phyloP scores from a whole-genome alignment of 2,329 filamentous ascomycete species.

The Fusarium devonianum region DNA sequence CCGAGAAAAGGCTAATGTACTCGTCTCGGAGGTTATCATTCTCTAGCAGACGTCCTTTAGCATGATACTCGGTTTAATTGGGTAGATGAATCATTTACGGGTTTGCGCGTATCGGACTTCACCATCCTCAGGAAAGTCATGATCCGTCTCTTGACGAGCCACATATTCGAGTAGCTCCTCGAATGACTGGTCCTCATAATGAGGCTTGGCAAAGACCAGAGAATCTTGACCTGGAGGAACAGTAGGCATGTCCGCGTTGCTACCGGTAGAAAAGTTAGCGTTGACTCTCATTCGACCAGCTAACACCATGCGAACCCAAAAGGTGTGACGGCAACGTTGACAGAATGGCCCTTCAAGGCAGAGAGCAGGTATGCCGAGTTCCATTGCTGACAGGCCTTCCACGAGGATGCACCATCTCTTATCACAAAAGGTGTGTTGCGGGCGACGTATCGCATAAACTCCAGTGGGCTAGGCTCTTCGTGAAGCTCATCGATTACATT shows the following conservation, averaged over 20 bases:
- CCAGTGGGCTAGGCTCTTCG: constrained; percentile 73
- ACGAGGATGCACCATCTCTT: constrained; percentile 66
- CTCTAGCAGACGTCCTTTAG: constrained; percentile 54
- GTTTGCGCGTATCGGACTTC: constrained; percentile 79
- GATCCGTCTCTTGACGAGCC: constrained; percentile 60
- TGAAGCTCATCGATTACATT: constrained; percentile 65
- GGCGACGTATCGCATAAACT: constrained; percentile 81
- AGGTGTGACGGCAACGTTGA: constrained; percentile 83
- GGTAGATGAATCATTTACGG: constrained; percentile 54
- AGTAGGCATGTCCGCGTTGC: constrained; percentile 50
- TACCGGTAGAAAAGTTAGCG: constrained; percentile 26
- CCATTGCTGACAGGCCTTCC: constrained; percentile 71
- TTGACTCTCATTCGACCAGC: not conserved
- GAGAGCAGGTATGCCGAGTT: constrained; percentile 64
- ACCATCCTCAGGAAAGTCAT: constrained; percentile 37
- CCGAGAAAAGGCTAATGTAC: constrained; percentile 67
- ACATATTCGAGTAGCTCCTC: constrained; percentile 67
- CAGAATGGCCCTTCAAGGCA: constrained; percentile 61
- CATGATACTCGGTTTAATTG: not conserved
- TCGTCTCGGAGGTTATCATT: constrained; percentile 83
- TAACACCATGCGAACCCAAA: constrained; percentile 62
- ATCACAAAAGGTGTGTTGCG: constrained; percentile 79
- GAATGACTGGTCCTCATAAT: constrained; percentile 71
- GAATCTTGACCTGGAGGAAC: constrained; percentile 38
- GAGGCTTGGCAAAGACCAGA: constrained; percentile 72